Evolutionary conservation across 495 filamentous ascomycete genomes (phyloP).

Genomic region (Xylaria castorea): DNA sequence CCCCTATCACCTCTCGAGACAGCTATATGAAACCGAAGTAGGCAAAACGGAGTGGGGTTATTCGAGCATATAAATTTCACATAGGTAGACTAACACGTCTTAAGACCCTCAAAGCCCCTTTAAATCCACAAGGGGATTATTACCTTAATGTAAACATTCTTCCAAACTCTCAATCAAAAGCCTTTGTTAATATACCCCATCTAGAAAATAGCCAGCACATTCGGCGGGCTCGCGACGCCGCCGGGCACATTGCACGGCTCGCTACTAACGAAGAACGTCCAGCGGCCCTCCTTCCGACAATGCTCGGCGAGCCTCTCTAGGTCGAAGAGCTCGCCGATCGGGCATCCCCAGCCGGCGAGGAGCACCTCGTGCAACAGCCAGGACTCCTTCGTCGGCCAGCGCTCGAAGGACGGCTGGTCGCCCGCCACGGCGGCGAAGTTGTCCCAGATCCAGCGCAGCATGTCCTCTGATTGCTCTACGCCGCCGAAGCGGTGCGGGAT

Average conservation of each 20-base stretch:
- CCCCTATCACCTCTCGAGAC: too few relatives aligned
- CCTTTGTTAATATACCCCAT: too few relatives aligned
- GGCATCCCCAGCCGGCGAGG: constrained; percentile 56
- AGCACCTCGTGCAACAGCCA: constrained; percentile 52
- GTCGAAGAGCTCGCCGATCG: constrained; percentile 59
- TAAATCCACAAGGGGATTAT: too few relatives aligned
- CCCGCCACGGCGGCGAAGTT: constrained; percentile 60
- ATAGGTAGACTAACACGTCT: too few relatives aligned
- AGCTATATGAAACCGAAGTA: too few relatives aligned
- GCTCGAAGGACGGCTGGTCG: constrained; percentile 60
- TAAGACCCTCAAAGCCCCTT: too few relatives aligned
- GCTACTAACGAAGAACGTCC: constrained; percentile 56
- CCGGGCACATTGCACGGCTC: constrained; percentile 57
- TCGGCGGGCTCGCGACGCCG: constrained; percentile 57
- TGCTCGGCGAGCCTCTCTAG: constrained; percentile 50
- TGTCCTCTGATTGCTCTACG: constrained; percentile 55
- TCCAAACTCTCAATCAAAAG: not conserved
- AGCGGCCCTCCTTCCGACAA: constrained; percentile 43
- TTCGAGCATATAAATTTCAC: too few relatives aligned
- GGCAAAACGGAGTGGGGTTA: too few relatives aligned
- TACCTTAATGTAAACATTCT: too few relatives aligned
- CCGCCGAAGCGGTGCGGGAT: constrained; percentile 54
- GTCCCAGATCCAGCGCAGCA: constrained; percentile 52
- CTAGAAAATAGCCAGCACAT: constrained; percentile 52
- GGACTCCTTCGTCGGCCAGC: constrained; percentile 40